These are phyloP conservation scores for Asterionellopsis glacialis DNA, from an alignment of 108 stramenopile species.

Conservation along the genomic window DNA sequence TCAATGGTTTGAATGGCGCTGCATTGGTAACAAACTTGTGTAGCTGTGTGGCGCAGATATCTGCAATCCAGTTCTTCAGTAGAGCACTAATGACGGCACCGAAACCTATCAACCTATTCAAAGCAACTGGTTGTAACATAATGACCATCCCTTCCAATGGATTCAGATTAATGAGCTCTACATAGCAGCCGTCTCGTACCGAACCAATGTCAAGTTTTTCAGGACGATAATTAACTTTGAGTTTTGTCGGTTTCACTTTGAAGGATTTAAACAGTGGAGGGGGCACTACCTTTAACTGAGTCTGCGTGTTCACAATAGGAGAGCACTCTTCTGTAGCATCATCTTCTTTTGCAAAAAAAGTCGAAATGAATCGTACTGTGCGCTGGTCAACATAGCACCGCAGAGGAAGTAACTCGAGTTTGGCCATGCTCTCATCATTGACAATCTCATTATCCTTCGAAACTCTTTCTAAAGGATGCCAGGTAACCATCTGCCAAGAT, in stretches of 20 bases:
- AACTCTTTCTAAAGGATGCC: conserved; percentile 49
- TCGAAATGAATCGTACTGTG: conserved; percentile 56
- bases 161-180: conserved; percentile 80
- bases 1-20: conserved; percentile 66
- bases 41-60: conserved; percentile 76
- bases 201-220: conserved; percentile 61
- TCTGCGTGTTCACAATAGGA: background rate
- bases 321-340: conserved; percentile 9
- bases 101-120: conserved; percentile 58
- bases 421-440: conserved; percentile 65
- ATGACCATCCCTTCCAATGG: conserved; percentile 82
- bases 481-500: conserved; percentile 61
- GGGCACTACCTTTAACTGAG: conserved; percentile 30
- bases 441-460: conserved; percentile 61
- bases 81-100: conserved; percentile 55
- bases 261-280: conserved; percentile 56
- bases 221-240: conserved; percentile 82
- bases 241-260: conserved; percentile 64
- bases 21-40: conserved; percentile 80
- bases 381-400: conserved; percentile 72
- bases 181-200: conserved; percentile 64
- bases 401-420: conserved; percentile 69
- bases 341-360: conserved; percentile 50
- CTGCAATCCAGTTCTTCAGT: conserved; percentile 58
- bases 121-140: conserved; percentile 51